Percentiles rank a stretch among this genome's conserved stretches.
phyloP scores from a whole-genome alignment of 192 early-diverging fungal species.

The Glomus cerebriforme region DNA sequence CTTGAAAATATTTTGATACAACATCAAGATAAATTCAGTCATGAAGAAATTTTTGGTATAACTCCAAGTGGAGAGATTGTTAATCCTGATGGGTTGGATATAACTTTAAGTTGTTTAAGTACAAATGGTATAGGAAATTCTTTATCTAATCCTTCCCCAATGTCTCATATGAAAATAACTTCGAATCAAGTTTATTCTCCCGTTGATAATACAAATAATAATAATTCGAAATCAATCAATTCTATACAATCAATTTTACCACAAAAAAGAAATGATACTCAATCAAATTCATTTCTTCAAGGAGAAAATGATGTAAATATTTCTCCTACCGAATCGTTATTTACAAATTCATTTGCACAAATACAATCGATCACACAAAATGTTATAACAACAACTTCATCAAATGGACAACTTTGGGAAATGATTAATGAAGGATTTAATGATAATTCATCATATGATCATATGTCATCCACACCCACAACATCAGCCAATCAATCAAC shows the following conservation, averaged over 20 bases:
- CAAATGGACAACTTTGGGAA: background rate
- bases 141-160: no score
- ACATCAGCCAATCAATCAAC: background rate
- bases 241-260: background rate
- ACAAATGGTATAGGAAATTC: background rate
- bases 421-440: no score
- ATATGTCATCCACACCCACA: background rate
- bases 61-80: background rate
- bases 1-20: slow-evolving; percentile 8
- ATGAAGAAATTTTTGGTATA: background rate
- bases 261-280: background rate
- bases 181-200: no score
- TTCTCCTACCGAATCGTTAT: background rate
- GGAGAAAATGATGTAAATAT: no score
- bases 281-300: background rate
- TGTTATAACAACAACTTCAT: no score
- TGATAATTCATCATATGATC: background rate
- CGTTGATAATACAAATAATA: background rate
- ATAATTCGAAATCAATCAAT: background rate
- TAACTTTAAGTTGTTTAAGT: background rate
- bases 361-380: background rate
- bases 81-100: background rate
- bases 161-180: background rate
- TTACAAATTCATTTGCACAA: background rate
- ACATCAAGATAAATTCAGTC: slow-evolving; percentile 8